These are phyloP conservation scores for Aspergillus udagawae DNA, from an alignment of 2,329 filamentous ascomycete species.

Conservation along the genomic window DNA sequence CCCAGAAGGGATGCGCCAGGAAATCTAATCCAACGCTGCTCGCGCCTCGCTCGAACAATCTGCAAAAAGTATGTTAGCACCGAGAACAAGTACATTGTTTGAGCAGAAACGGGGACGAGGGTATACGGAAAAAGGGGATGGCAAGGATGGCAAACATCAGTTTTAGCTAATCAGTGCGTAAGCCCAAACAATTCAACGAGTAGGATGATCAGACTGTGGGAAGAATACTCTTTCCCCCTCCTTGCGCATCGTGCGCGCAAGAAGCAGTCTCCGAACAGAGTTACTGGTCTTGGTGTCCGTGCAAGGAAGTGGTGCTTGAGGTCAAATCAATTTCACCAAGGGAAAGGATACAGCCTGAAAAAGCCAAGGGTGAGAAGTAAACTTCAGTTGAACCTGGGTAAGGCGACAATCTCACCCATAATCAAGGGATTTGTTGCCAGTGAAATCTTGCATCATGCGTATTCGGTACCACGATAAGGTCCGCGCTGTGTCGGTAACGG, in stretches of 20 bases:
- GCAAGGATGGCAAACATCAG: constrained; percentile 47
- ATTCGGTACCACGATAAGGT: constrained; percentile 34
- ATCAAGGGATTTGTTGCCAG: constrained; percentile 42
- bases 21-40: constrained; percentile 86
- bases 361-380: constrained; percentile 50
- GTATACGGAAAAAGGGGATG: constrained; percentile 32
- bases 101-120: constrained; percentile 23
- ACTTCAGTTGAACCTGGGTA: constrained; percentile 39
- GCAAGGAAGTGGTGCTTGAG: constrained; percentile 24
- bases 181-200: constrained; percentile 39
- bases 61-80: constrained; percentile 47
- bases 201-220: constrained; percentile 28
- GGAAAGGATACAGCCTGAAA: constrained; percentile 48
- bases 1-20: constrained; percentile 93
- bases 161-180: constrained; percentile 33
- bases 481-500: constrained; percentile 39
- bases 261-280: constrained; percentile 30
- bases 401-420: constrained; percentile 66
- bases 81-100: constrained; percentile 8
- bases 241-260: constrained; percentile 33
- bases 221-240: constrained; percentile 18
- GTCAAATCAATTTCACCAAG: constrained; percentile 29
- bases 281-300: constrained; percentile 25
- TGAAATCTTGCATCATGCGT: constrained; percentile 27
- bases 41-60: constrained; percentile 88